phyloP scores from a whole-genome alignment of 164 flowering plant species.

The Annona squamosa region DNA sequence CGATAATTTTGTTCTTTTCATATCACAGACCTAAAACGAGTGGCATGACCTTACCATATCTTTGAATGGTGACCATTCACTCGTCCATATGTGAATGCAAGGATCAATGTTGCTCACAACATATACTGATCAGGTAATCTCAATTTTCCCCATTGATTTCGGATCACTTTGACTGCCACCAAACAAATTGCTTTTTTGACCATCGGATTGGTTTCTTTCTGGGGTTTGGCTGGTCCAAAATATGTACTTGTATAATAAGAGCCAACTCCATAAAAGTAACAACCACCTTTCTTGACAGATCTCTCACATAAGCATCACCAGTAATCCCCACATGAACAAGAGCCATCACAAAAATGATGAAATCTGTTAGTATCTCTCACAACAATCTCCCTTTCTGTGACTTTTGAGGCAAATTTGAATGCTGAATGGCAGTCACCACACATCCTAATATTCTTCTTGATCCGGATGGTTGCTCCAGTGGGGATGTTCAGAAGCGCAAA shows the following conservation, averaged over 20 bases:
- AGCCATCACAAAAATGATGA: slow-evolving; percentile 51
- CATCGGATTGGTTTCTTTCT: neutral
- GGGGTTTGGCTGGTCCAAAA: neutral
- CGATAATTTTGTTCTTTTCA: neutral
- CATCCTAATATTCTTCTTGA: slow-evolving; percentile 55
- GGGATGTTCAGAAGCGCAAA: slow-evolving; percentile 53
- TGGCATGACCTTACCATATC: neutral
- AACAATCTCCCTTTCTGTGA: slow-evolving; percentile 47
- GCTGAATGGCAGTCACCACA: slow-evolving; percentile 50
- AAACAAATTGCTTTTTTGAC: neutral
- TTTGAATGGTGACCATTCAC: neutral
- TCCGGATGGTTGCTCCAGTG: slow-evolving; percentile 36
- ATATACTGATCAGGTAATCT: neutral
- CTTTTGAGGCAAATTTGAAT: slow-evolving; percentile 47
- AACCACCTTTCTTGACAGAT: neutral
- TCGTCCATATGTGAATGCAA: neutral
- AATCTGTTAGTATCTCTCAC: slow-evolving; percentile 62
- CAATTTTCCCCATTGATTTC: neutral
- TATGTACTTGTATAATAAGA: neutral
- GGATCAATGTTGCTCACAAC: neutral
- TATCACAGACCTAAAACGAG: neutral
- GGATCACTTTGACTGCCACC: neutral
- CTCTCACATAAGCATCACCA: slow-evolving; percentile 28
- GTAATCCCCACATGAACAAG: slow-evolving; percentile 64
- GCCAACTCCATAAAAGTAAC: neutral